Evolutionary conservation across 495 filamentous ascomycete species (phyloP).

Genomic region (Sordaria brevicollis): DNA sequence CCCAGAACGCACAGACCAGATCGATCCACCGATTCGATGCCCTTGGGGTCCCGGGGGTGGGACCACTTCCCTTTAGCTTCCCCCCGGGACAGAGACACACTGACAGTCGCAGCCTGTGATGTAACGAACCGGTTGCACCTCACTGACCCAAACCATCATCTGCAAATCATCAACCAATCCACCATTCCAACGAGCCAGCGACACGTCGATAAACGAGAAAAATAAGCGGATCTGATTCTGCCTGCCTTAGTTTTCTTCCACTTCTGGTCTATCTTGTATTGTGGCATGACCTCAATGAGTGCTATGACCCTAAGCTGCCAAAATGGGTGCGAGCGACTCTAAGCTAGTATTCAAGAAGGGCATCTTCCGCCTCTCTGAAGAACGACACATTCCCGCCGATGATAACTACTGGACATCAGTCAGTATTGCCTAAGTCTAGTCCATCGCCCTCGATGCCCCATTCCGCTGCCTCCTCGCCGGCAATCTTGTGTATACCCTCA

Average conservation of each 20-base stretch:
- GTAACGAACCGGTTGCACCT: constrained; percentile 5
- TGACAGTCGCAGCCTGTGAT: constrained; percentile 4
- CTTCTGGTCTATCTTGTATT: background rate
- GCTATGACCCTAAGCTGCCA: constrained; percentile 14
- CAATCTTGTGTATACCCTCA: background rate
- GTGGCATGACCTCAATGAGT: constrained; percentile 1
- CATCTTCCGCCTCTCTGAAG: constrained; percentile 92
- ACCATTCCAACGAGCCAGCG: background rate
- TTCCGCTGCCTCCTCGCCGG: background rate
- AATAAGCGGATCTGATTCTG: background rate
- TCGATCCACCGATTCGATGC: background rate
- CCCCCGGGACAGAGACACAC: background rate
- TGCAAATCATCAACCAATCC: background rate
- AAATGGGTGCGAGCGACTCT: constrained; percentile 96
- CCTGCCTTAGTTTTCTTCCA: background rate
- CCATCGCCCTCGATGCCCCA: background rate
- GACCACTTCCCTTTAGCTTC: background rate
- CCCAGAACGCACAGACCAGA: background rate
- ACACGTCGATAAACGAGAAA: background rate
- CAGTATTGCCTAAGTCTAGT: constrained; percentile 27
- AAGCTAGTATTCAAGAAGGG: constrained; percentile 99
- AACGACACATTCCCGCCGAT: constrained; percentile 75
- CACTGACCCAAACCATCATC: background rate
- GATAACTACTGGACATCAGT: constrained; percentile 93
- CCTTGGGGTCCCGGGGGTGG: background rate